phyloP scores from a whole-genome alignment of 106 monocot genomes.

The Amphibolis antarctica region DNA sequence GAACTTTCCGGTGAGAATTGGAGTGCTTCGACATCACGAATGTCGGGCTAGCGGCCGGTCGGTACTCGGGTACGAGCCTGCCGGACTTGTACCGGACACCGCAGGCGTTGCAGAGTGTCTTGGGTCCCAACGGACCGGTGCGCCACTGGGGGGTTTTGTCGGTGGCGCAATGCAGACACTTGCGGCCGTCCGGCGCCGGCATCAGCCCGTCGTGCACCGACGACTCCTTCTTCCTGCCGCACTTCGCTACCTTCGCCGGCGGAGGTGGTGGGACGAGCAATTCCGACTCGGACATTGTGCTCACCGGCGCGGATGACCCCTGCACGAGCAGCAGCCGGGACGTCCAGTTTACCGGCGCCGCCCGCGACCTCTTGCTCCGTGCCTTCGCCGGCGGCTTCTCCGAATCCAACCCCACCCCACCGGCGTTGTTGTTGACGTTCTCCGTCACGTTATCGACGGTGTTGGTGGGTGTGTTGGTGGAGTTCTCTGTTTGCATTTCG shows the following conservation, averaged over 20 bases:
- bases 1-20: conserved; percentile 33
- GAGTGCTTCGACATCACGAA: conserved; percentile 37
- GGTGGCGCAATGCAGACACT: conserved; percentile 70
- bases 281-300: conserved; percentile 2
- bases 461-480: background rate
- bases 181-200: conserved; percentile 32
- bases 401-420: background rate
- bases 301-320: conserved; percentile 2
- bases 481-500: background rate
- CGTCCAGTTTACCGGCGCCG: conserved; percentile 41
- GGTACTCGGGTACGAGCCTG: conserved; percentile 49
- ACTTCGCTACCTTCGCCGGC: background rate
- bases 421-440: background rate
- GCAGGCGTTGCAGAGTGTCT: conserved; percentile 94
- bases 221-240: conserved; percentile 32
- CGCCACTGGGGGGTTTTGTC: conserved; percentile 96
- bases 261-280: background rate
- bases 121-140: conserved; percentile 81
- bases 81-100: conserved; percentile 87
- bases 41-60: conserved; percentile 32
- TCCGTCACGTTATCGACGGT: background rate
- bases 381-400: conserved; percentile 36
- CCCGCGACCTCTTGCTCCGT: conserved; percentile 66
- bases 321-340: conserved; percentile 41
- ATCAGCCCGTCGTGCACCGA: background rate